Percentiles rank a stretch among this genome's conserved stretches.
Conservation (phyloP, 2,329 filamentous ascomycete genomes). For the Talaromyces sp. region DNA sequence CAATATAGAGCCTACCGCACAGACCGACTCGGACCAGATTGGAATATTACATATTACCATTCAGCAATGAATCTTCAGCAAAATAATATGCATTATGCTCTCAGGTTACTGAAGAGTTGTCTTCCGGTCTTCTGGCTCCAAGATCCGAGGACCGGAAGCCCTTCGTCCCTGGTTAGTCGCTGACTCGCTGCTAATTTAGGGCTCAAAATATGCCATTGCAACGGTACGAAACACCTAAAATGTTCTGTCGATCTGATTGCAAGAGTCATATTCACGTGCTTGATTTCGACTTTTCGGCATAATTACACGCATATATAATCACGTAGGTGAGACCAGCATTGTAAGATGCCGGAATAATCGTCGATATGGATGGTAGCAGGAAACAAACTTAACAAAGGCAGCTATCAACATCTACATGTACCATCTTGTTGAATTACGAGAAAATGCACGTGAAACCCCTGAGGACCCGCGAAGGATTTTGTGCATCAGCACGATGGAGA, state of each 20-base stretch:
- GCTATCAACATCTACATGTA: no score
- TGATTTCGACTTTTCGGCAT: neutral
- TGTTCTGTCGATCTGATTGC: neutral
- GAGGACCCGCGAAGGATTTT: neutral
- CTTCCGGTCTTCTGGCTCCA: neutral
- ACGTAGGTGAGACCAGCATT: no score
- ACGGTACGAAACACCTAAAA: slow-evolving; percentile 9
- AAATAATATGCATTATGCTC: no score
- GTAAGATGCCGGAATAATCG: no score
- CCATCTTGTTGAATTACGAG: no score
- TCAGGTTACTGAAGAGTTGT: no score
- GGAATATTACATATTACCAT: no score
- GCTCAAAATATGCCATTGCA: slow-evolving; percentile 1
- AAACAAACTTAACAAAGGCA: neutral
- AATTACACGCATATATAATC: neutral
- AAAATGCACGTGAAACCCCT: no score
- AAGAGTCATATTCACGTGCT: neutral
- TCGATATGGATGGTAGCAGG: no score
- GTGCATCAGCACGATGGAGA: neutral
- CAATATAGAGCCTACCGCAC: no score
- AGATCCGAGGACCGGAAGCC: neutral
- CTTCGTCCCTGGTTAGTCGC: neutral
- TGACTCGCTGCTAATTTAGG: slow-evolving; percentile 1
- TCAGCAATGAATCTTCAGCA: no score
- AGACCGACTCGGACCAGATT: no score